These are phyloP conservation scores for Coccomyxa sp. DNA, from an alignment of 139 green algal species.

Conservation along the genomic window DNA sequence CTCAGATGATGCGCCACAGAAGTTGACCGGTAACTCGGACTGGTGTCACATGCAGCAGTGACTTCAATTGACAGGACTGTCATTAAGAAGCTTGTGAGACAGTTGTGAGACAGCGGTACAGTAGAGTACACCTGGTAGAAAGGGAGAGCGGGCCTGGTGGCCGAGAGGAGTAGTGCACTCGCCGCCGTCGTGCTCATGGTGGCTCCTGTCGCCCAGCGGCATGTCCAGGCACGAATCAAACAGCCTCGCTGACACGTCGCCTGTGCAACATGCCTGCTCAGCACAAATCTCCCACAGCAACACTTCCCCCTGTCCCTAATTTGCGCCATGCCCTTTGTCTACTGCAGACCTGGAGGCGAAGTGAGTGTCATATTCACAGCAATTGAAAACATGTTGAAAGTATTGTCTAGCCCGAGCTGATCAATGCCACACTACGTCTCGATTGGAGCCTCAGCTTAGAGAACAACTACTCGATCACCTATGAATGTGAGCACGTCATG, in stretches of 20 bases:
- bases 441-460: too few relatives aligned
- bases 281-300: neutral
- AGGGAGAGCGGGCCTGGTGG: neutral
- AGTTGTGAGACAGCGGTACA: neutral
- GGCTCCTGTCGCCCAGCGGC: neutral
- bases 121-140: neutral
- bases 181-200: neutral
- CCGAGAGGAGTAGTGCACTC: neutral
- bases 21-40: neutral
- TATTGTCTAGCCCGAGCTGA: too few relatives aligned
- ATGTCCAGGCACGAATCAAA: neutral
- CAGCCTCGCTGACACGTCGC: neutral
- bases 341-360: neutral
- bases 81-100: neutral
- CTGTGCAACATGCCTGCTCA: neutral
- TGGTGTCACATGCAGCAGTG: neutral
- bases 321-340: neutral
- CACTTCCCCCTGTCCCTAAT: neutral
- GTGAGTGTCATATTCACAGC: neutral
- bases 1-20: neutral
- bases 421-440: too few relatives aligned
- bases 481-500: too few relatives aligned
- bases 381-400: too few relatives aligned
- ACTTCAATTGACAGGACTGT: neutral
- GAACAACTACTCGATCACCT: too few relatives aligned